phyloP scores from a whole-genome alignment of 2,329 filamentous ascomycete genomes.

The Fusarium longipes region DNA sequence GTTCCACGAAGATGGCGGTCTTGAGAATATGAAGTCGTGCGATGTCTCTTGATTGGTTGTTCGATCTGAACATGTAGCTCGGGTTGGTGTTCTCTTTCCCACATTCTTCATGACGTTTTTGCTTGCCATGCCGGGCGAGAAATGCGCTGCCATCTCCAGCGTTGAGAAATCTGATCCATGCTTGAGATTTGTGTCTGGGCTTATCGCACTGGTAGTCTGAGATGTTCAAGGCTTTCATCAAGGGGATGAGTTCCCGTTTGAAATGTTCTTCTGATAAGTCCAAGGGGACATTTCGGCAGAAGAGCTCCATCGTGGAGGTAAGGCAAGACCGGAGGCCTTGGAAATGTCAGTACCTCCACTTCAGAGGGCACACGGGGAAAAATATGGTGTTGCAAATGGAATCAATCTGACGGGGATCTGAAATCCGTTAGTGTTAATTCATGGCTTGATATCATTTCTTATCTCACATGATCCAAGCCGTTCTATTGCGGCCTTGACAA shows the following conservation, averaged over 20 bases:
- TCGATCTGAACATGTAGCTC: background rate
- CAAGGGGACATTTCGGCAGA: conserved; percentile 56
- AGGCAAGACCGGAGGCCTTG: background rate
- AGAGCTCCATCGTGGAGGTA: conserved; percentile 57
- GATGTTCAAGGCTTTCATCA: conserved; percentile 56
- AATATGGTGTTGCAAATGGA: background rate
- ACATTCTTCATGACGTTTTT: background rate
- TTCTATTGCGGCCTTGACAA: background rate
- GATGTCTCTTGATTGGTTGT: conserved; percentile 21
- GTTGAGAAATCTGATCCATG: conserved; percentile 58
- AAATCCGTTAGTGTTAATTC: background rate
- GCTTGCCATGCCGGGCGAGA: conserved; percentile 52
- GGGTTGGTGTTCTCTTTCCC: conserved; percentile 16
- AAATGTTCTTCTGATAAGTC: conserved; percentile 55
- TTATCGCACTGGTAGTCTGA: conserved; percentile 59
- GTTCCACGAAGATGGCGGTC: conserved; percentile 44
- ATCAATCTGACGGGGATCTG: background rate
- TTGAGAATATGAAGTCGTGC: conserved; percentile 50
- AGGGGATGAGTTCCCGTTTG: conserved; percentile 52
- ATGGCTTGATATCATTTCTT: background rate
- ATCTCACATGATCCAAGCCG: background rate
- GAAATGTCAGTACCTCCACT: background rate
- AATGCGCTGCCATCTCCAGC: conserved; percentile 56
- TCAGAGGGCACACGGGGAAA: background rate
- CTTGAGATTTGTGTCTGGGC: conserved; percentile 49